A percentile compares a stretch with the other conserved stretches of the same genome.
phyloP scores from a whole-genome alignment of 305 asterid species.

The Rubia balearica region DNA sequence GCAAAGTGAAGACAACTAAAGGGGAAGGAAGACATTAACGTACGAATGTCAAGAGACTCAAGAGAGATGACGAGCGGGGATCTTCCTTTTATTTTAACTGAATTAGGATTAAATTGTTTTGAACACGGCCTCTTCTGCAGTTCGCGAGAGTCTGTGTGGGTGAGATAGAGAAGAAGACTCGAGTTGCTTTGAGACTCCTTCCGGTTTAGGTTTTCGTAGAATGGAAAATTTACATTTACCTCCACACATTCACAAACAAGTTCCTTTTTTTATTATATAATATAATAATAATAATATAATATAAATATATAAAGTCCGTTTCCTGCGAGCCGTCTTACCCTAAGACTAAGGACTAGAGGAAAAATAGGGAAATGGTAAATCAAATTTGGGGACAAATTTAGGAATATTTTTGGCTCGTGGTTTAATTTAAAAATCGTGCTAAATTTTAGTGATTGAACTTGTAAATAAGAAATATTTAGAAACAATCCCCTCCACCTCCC shows the following conservation, averaged over 20 bases:
- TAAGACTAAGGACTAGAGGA: too few species aligned
- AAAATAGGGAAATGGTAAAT: too few species aligned
- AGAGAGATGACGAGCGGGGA: neutral
- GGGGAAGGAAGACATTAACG: neutral
- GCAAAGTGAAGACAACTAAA: neutral
- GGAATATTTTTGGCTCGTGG: too few species aligned
- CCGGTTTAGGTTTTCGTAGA: neutral
- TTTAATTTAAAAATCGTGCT: too few species aligned
- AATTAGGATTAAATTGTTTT: neutral
- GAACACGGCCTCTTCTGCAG: neutral
- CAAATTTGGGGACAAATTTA: too few species aligned
- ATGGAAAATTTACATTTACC: neutral
- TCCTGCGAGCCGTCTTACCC: too few species aligned
- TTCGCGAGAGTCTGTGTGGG: neutral
- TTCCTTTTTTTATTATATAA: too few species aligned
- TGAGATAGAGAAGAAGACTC: neutral
- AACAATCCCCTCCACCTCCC: too few species aligned
- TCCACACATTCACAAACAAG: neutral
- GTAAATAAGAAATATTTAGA: too few species aligned
- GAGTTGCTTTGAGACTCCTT: neutral
- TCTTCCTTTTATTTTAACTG: neutral
- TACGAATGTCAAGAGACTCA: neutral
- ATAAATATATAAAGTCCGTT: too few species aligned
- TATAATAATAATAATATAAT: too few species aligned
- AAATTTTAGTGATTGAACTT: too few species aligned